phyloP scores from a whole-genome alignment of 2,329 filamentous ascomycete species.

The Tricladium varicosporioides region DNA sequence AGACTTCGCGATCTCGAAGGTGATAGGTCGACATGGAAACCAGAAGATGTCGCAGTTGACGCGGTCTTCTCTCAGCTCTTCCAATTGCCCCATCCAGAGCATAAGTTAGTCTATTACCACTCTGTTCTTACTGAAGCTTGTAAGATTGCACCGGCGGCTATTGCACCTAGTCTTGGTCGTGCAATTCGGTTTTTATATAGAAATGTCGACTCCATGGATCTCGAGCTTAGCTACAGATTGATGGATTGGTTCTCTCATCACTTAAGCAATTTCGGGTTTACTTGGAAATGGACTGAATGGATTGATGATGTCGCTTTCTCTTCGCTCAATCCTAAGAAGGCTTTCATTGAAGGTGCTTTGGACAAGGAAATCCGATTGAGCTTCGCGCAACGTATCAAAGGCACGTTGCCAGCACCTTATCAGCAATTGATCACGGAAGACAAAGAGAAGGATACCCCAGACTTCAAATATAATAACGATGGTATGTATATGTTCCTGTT shows the following conservation, averaged over 20 bases:
- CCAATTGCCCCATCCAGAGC: conserved; percentile 80
- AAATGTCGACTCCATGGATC: conserved; percentile 76
- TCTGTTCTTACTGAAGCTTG: conserved; percentile 91
- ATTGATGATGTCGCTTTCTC: conserved; percentile 78
- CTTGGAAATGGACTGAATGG: conserved; percentile 99
- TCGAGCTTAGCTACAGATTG: conserved; percentile 84
- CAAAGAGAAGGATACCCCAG: conserved; percentile 93
- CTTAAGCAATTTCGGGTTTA: conserved; percentile 97
- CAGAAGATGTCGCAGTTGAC: conserved; percentile 95
- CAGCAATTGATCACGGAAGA: conserved; percentile 76
- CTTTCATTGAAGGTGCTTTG: conserved; percentile 85
- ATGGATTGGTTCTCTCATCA: conserved; percentile 98
- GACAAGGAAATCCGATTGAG: conserved; percentile 97
- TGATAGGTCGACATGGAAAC: conserved; percentile 83
- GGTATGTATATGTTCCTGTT: conserved; percentile 48
- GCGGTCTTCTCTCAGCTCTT: conserved; percentile 95
- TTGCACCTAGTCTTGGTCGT: conserved; percentile 88
- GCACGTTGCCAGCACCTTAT: conserved; percentile 84
- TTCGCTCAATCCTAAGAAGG: conserved; percentile 80
- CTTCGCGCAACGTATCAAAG: conserved; percentile 93
- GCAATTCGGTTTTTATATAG: conserved; percentile 91
- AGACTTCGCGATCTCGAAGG: conserved; percentile 69
- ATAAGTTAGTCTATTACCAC: conserved; percentile 97
- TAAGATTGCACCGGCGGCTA: conserved; percentile 93
- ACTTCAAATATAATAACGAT: conserved; percentile 84